These are phyloP conservation scores for Pleurotus pulmonarius DNA, from an alignment of 768 basidiomycete species.

Conservation along the genomic window DNA sequence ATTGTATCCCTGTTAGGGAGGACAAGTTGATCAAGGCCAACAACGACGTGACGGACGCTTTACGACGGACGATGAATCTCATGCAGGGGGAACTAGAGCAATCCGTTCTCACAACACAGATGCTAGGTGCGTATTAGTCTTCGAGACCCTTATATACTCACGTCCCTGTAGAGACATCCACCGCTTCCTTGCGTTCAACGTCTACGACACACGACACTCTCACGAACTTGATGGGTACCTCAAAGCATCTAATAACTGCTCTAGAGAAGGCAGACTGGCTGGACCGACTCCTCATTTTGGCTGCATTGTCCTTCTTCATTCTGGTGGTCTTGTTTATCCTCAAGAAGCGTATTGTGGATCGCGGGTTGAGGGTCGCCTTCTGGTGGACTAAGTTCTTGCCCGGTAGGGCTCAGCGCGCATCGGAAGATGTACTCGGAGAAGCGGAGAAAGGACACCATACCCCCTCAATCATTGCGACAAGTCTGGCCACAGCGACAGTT, in stretches of 20 bases:
- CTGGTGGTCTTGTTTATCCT: constrained; percentile 83
- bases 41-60: constrained; percentile 81
- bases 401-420: neutral
- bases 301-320: constrained; percentile 78
- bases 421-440: neutral
- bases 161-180: constrained; percentile 63
- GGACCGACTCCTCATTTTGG: constrained; percentile 83
- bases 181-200: constrained; percentile 69
- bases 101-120: constrained; percentile 80
- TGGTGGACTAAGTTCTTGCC: constrained; percentile 87
- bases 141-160: neutral
- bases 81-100: constrained; percentile 94
- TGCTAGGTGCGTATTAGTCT: constrained; percentile 56
- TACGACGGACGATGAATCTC: constrained; percentile 77
- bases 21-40: constrained; percentile 88
- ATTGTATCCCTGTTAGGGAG: constrained; percentile 41
- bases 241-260: constrained; percentile 80
- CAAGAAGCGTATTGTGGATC: constrained; percentile 83
- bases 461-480: neutral
- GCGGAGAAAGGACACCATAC: neutral
- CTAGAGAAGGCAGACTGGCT: constrained; percentile 91
- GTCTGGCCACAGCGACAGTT: neutral
- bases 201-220: constrained; percentile 76
- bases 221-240: constrained; percentile 65
- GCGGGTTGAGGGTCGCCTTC: constrained; percentile 71